Evolutionary conservation across 768 basidiomycete species (phyloP), one percentile per base, ranked within the genome.

Genomic region (Kwoniella mangroviensis): DNA sequence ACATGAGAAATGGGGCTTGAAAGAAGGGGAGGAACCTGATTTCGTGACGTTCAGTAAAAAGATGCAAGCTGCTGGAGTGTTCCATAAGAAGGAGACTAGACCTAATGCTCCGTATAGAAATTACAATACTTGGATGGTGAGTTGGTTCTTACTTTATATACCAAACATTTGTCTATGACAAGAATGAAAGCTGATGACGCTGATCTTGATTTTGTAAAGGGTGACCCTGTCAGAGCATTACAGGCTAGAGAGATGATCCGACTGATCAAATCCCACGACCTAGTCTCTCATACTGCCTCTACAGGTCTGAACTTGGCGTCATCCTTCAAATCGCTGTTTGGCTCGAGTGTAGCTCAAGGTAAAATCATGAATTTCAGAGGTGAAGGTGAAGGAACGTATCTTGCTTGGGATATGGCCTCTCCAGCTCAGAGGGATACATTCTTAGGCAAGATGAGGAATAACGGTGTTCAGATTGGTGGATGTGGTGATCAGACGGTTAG

Each of bases 31-130:
- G 45, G 75, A 75, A 9, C 82, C 85, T 41, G 85, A 86, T 72
- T 85, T 86, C 69, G 83, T 86, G 12, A 84, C 85, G 12, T 86
- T 86, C 72, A 75, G 69, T 13, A 84, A 85, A 77, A 85, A 85
- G 79, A 81, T 82, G 79, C 84, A 85, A 68, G 84, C 84, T n/a
- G 72, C 77, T 22, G 84, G 84, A 0, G 82, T 85, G 73, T 86
- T 79, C 72, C 85, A 86, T 72, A 73, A 75, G 21, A 58, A 69
- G 61, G 80, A 80, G 55, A 84, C 84, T 3, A 72, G 84, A 51
- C 81, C 85, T 7, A 67, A 63, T 21, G 67, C 73, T 10, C 78
- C 83, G 3, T 85, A 84, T 70, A 71, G 82, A 58, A 83, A 80
- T 65, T 83, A 80, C 75, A 79, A 83, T 67, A 83, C 79, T n/a